These are phyloP conservation scores for Paramecium sexaurelia DNA, from an alignment of 73 alveolate genomes.

Conservation along the genomic window DNA sequence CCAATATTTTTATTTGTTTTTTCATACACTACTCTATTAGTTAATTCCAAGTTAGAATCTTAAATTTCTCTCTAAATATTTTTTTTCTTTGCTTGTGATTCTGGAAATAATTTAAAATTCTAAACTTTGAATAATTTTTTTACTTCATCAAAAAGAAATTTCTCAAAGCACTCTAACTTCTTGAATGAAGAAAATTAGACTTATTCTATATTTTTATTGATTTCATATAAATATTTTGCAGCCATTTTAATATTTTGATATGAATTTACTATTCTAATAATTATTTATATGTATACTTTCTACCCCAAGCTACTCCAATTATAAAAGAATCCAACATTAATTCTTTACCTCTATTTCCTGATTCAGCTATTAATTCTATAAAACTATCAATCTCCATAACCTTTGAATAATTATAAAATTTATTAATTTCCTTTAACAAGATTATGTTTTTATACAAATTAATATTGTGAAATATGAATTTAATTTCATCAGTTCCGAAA, in stretches of 20 bases:
- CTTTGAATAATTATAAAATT: background rate
- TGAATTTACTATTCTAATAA: background rate
- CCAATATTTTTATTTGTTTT: background rate
- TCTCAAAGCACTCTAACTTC: background rate
- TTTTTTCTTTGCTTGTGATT: background rate
- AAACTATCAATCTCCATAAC: background rate
- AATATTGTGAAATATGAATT: background rate
- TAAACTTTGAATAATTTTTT: background rate
- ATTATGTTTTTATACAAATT: no score
- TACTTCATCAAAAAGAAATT: background rate
- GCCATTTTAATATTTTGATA: background rate
- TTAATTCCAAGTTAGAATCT: background rate
- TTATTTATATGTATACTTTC: background rate
- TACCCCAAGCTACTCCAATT: background rate
- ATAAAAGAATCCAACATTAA: background rate
- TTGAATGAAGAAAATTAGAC: background rate
- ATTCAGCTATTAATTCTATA: background rate
- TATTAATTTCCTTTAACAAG: no score
- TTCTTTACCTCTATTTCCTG: background rate
- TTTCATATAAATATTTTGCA: background rate
- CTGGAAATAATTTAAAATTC: background rate
- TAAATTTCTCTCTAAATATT: background rate
- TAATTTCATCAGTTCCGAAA: background rate
- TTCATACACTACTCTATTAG: background rate
- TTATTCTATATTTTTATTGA: background rate